Base-by-base conservation (phyloP, 176 grass and related monocot genomes). In the Aegilops speltoides region DNA sequence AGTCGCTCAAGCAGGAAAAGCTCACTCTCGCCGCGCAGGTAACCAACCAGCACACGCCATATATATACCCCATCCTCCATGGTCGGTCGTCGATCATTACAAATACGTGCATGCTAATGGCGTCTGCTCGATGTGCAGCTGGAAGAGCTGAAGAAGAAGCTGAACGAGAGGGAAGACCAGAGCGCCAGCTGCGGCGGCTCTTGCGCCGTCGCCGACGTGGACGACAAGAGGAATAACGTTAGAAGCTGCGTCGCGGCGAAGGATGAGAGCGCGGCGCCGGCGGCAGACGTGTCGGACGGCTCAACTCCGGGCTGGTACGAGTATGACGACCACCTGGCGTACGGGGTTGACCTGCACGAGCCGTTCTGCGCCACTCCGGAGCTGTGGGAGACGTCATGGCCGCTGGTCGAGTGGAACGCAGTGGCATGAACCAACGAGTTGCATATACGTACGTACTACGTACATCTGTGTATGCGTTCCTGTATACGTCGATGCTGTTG, bases 331-430 rank as follows among this genome's bases (percentile, higher is more conserved):
- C 17, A 82, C 59, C 19, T 68, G 36, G 25, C 36, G 28, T 85
- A 85, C 46, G 52, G 20, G 66, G 43, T 32, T 14, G 56, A 77
- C 16, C 82, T 90, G 22, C 86, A 62, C 0, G 85, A 90, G 10
- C 78, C 78, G 54, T 88, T 87, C 69, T 84, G 85, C 76, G 63
- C 62, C 79, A 69, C 72, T 0, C 86, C 79, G 50, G 88, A 93
- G 40, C 83, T 87, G 46, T 93, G 91, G 91, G 91, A 93, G 22
- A 36, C 75, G 9, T 29, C 75, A 68, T 90, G 91, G 88, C 91
- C 86, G 15, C 12, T 86, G 23, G 25, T 90, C 38, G 88, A 90
- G 73, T 90, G 86, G 88, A 93, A 88, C 78, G 82, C 82, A 2
- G 82, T 90, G 10, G 59, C 79, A 22, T 90, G 82, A 52, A 28